Evolutionary conservation across 2,329 filamentous ascomycete genomes (phyloP).

Genomic region (Colletotrichum nymphaeae): DNA sequence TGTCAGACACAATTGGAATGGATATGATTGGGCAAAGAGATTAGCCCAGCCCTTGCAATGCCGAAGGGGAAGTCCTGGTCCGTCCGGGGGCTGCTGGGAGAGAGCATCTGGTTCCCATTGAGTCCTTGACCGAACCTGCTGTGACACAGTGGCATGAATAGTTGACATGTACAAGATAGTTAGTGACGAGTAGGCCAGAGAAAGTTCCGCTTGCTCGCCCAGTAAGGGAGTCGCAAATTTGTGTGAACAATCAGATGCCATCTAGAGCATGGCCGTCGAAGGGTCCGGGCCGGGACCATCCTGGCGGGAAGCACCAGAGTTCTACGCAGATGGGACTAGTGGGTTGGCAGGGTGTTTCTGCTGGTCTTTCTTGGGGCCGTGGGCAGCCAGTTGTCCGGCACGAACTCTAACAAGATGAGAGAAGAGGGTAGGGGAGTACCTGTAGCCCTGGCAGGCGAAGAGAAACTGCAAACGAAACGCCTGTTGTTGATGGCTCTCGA

Average conservation of each 20-base stretch:
- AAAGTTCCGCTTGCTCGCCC: not conserved
- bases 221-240: not conserved
- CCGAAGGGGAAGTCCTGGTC: slow-evolving; percentile 5
- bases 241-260: not conserved
- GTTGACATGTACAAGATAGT: too few species aligned
- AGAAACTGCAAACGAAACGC: slow-evolving; percentile 24
- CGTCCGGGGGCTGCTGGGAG: not conserved
- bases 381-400: not conserved
- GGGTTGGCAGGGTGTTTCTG: slow-evolving; percentile 3
- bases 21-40: slow-evolving; percentile 17
- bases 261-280: not conserved
- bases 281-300: slow-evolving; percentile 15
- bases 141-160: not conserved
- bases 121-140: slow-evolving; percentile 5
- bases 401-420: not conserved
- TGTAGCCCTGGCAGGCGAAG: not conserved
- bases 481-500: slow-evolving; percentile 8
- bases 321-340: slow-evolving; percentile 19
- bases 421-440: not conserved
- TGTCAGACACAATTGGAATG: slow-evolving; percentile 14
- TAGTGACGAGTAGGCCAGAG: not conserved
- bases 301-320: slow-evolving; percentile 8
- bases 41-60: not conserved
- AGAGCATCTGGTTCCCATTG: not conserved
- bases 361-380: not conserved